Evolutionary conservation across 2,329 filamentous ascomycete species (phyloP).

Genomic region (Xylaria hypoxylon): DNA sequence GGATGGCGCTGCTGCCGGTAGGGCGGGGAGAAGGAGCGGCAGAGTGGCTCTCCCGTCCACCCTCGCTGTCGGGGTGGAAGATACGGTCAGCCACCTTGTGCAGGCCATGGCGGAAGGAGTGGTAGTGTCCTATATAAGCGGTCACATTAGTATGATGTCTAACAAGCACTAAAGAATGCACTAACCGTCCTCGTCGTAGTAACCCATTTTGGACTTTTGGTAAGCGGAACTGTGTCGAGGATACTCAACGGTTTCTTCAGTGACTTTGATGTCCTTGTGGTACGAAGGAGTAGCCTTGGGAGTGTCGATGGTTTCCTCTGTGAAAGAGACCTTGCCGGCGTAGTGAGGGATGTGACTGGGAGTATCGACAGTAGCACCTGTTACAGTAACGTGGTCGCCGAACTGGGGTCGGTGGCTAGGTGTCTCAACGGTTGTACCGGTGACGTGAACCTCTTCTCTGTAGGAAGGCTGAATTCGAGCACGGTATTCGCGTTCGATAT

Average conservation of each 20-base stretch:
- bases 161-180: neutral
- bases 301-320: conserved; percentile 67
- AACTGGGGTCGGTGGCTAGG: conserved; percentile 50
- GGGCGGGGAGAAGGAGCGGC: conserved; percentile 49
- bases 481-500: conserved; percentile 75
- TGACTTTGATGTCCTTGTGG: conserved; percentile 69
- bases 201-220: conserved; percentile 70
- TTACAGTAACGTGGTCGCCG: conserved; percentile 53
- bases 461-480: conserved; percentile 67
- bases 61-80: conserved; percentile 61
- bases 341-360: conserved; percentile 52
- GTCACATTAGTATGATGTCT: conserved; percentile 34
- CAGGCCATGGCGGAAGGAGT: conserved; percentile 67
- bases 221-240: conserved; percentile 56
- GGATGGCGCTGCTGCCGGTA: conserved; percentile 53
- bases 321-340: conserved; percentile 61
- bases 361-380: conserved; percentile 54
- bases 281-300: conserved; percentile 58
- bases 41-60: conserved; percentile 60
- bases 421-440: conserved; percentile 48
- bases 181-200: conserved; percentile 73
- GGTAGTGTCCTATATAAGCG: conserved; percentile 63
- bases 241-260: conserved; percentile 74
- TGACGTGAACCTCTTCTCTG: conserved; percentile 48
- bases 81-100: conserved; percentile 70